Conservation (phyloP, 179 eudicot genomes). For the Silene noctiflora region DNA sequence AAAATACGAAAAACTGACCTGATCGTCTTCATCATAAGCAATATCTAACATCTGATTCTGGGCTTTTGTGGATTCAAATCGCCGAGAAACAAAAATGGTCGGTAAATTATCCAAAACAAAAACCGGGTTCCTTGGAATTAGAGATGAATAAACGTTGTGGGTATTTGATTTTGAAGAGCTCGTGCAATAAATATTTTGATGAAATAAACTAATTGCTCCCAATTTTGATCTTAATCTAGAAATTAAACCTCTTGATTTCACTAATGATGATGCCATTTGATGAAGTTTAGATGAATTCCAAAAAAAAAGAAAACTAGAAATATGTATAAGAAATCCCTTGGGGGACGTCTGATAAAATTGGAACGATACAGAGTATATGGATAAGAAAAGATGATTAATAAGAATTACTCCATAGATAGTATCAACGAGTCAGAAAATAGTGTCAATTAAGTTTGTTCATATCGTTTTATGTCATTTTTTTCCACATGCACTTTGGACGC, state of each 20-base stretch:
- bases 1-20: constrained; percentile 21
- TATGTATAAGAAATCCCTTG: too few relatives aligned
- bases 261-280: constrained; percentile 15
- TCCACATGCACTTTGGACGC: neutral
- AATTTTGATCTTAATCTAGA: neutral
- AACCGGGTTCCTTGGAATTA: neutral
- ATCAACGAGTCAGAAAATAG: neutral
- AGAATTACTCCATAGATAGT: neutral
- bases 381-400: neutral
- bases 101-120: neutral
- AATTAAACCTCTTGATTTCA: constrained; percentile 14
- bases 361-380: too few relatives aligned
- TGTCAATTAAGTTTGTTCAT: neutral
- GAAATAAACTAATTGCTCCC: neutral
- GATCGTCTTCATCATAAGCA: constrained; percentile 20
- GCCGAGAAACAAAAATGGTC: constrained; percentile 30
- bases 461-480: neutral
- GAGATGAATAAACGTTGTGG: neutral
- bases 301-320: neutral
- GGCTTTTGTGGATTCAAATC: constrained; percentile 40
- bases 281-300: too few relatives aligned
- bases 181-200: constrained; percentile 11
- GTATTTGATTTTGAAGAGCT: neutral
- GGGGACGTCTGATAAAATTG: too few relatives aligned
- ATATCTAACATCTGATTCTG: constrained; percentile 23